phyloP scores from a whole-genome alignment of 352 stramenopile species.

The Phytophthora pisi region DNA sequence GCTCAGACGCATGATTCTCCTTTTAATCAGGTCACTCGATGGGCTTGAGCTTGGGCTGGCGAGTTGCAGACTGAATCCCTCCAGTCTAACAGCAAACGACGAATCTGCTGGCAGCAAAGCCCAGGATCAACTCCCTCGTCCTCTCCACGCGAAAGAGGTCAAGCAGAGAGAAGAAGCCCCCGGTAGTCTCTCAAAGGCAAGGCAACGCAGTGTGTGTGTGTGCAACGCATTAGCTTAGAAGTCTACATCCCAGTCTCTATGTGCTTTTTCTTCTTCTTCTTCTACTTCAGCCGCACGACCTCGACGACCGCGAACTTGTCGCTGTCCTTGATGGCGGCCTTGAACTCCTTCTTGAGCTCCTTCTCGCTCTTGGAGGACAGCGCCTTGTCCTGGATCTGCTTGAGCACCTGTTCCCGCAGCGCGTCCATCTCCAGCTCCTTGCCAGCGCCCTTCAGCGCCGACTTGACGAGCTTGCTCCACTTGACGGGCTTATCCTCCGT shows the following conservation, averaged over 20 bases:
- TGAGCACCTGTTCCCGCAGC: slow-evolving; percentile 56
- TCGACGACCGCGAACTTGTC: slow-evolving; percentile 56
- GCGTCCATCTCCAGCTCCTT: slow-evolving; percentile 62
- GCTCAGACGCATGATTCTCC: slow-evolving; percentile 11
- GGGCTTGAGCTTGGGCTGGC: neutral
- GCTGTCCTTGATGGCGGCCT: slow-evolving; percentile 46
- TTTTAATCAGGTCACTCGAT: too few relatives aligned
- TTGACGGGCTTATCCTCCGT: slow-evolving; percentile 61
- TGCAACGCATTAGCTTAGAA: slow-evolving; percentile 1
- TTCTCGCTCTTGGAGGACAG: slow-evolving; percentile 63
- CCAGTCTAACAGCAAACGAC: slow-evolving; percentile 1
- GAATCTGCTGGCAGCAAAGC: slow-evolving; percentile 4
- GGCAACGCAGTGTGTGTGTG: neutral
- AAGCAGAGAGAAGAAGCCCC: too few relatives aligned
- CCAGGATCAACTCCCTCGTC: neutral
- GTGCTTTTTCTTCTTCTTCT: neutral
- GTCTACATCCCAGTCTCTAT: slow-evolving; percentile 30
- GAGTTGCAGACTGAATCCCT: slow-evolving; percentile 23
- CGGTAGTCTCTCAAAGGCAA: neutral
- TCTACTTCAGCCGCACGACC: slow-evolving; percentile 52
- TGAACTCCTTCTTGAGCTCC: slow-evolving; percentile 72
- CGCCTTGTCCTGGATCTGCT: slow-evolving; percentile 49
- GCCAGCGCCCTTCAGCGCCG: slow-evolving; percentile 49
- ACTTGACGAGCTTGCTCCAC: slow-evolving; percentile 75
- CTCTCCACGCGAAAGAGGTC: neutral